A percentile compares a stretch with the other conserved stretches of the same genome.
These are phyloP conservation scores for Cydonia oblonga DNA, from an alignment of 331 rosid species.

Conservation along the genomic window DNA sequence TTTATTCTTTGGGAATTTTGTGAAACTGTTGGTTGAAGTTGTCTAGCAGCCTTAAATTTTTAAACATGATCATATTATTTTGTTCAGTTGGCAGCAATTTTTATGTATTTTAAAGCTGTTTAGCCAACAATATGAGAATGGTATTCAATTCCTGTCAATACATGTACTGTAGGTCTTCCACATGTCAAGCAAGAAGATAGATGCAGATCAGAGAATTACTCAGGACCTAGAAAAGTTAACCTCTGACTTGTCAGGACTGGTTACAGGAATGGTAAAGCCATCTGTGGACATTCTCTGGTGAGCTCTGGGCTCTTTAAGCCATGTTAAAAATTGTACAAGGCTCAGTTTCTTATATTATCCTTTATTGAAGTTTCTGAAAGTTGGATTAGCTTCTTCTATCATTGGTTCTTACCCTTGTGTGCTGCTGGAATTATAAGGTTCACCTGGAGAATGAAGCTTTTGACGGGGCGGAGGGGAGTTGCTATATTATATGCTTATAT, in stretches of 20 bases:
- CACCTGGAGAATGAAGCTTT: conserved; percentile 99
- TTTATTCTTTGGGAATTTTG: not conserved
- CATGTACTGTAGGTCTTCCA: conserved; percentile 69
- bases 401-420: not conserved
- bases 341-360: not conserved
- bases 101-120: not conserved
- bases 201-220: conserved; percentile 95
- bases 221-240: conserved; percentile 90
- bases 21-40: not conserved
- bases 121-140: not conserved
- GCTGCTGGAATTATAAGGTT: conserved; percentile 45
- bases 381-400: not conserved
- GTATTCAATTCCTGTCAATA: conserved; percentile 12
- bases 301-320: conserved; percentile 38
- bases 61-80: not conserved
- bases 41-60: not conserved
- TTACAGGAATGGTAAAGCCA: conserved; percentile 95
- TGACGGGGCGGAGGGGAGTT: conserved; percentile 94
- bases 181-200: conserved; percentile 72
- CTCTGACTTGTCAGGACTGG: conserved; percentile 78
- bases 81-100: not conserved
- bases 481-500: conserved; percentile 82
- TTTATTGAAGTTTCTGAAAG: conserved; percentile 9
- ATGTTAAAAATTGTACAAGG: not conserved
- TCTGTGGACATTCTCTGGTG: conserved; percentile 93